These are phyloP conservation scores for Penicillium hesseltinei DNA, from an alignment of 2,329 filamentous ascomycete genomes.

Conservation along the genomic window DNA sequence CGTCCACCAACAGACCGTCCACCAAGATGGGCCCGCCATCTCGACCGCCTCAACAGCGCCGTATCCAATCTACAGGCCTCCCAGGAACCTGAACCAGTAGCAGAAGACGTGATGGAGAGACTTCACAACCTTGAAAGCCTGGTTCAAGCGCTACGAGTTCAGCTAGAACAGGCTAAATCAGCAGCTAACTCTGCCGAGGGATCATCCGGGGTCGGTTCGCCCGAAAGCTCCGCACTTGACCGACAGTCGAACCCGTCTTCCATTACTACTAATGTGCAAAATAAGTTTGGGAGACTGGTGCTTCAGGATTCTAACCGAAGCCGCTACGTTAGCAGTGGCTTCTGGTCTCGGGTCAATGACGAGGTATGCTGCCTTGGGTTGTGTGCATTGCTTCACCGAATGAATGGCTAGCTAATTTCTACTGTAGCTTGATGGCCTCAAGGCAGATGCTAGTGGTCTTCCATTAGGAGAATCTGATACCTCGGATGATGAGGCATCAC, in stretches of 20 bases:
- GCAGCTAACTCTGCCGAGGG: slow-evolving; percentile 24
- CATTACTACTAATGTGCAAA: slow-evolving; percentile 30
- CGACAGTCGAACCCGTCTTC: slow-evolving; percentile 14
- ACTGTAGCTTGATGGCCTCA: slow-evolving; percentile 19
- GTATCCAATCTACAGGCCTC: slow-evolving; percentile 21
- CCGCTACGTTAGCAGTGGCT: slow-evolving; percentile 53
- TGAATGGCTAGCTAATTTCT: not conserved
- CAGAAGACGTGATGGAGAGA: slow-evolving; percentile 49
- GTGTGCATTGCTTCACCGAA: slow-evolving; percentile 14
- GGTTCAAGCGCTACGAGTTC: slow-evolving; percentile 51
- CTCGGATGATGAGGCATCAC: slow-evolving; percentile 35
- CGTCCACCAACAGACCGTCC: slow-evolving; percentile 51
- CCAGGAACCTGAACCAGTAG: slow-evolving; percentile 26
- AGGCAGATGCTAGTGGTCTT: slow-evolving; percentile 27
- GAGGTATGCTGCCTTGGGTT: slow-evolving; percentile 44
- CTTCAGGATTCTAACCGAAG: slow-evolving; percentile 45
- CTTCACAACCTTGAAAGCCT: slow-evolving; percentile 52
- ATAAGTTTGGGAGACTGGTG: slow-evolving; percentile 51
- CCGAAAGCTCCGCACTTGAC: slow-evolving; percentile 23
- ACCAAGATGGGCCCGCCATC: slow-evolving; percentile 56
- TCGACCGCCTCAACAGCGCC: slow-evolving; percentile 36
- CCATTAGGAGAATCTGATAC: slow-evolving; percentile 35
- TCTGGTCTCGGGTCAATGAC: slow-evolving; percentile 58
- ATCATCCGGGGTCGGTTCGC: slow-evolving; percentile 30
- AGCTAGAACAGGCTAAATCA: slow-evolving; percentile 47